These are phyloP conservation scores for Phytophthora citricola DNA, from an alignment of 352 stramenopile species.

Conservation along the genomic window DNA sequence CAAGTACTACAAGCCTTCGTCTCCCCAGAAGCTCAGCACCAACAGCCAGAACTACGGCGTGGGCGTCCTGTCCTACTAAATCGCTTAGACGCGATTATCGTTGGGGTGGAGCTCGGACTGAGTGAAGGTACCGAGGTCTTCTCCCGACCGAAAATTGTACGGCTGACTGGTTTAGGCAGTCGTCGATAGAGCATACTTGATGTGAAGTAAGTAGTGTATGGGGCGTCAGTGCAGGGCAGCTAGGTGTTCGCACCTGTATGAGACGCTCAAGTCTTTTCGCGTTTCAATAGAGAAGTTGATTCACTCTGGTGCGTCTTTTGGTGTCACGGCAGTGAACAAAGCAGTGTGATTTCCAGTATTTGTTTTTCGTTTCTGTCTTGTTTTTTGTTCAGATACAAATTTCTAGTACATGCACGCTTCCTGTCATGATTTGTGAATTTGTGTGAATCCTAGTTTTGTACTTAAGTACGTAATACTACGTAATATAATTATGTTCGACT, in stretches of 20 bases:
- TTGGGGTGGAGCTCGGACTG: not conserved
- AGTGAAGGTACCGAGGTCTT: constrained; percentile 8
- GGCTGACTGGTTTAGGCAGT: not conserved
- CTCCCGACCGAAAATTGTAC: not conserved
- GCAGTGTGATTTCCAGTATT: too few relatives aligned
- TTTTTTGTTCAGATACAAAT: too few relatives aligned
- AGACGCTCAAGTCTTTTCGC: constrained; percentile 2
- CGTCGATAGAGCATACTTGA: constrained; percentile 9
- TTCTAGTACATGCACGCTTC: too few relatives aligned
- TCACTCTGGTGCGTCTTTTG: too few relatives aligned
- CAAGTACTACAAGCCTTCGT: constrained; percentile 14
- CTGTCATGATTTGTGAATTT: too few relatives aligned
- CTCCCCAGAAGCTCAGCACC: constrained; percentile 20
- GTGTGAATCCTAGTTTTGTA: too few relatives aligned
- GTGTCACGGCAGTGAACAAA: too few relatives aligned
- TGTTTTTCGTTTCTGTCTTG: too few relatives aligned
- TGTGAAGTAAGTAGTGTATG: constrained; percentile 6
- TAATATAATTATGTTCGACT: too few relatives aligned
- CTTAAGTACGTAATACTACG: too few relatives aligned
- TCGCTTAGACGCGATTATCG: not conserved
- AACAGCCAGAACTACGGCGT: constrained; percentile 34
- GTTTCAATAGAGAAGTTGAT: constrained; percentile 5
- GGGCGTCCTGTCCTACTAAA: constrained; percentile 7
- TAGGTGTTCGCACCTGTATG: not conserved
- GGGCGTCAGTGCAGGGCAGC: not conserved